Evolutionary conservation across 148 eudicot genomes (phyloP).

Genomic region (Cornus controversa): DNA sequence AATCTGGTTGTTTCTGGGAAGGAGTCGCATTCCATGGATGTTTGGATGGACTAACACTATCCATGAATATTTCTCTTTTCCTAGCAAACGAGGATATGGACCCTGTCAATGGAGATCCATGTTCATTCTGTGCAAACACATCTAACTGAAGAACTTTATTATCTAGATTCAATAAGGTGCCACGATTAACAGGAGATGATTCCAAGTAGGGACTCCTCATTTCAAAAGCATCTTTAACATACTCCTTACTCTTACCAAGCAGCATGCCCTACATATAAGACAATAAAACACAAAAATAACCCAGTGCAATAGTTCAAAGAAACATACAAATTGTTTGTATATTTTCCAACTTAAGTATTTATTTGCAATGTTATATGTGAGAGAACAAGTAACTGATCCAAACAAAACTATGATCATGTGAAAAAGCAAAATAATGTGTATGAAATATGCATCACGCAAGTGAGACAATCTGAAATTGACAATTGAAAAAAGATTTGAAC

Average conservation of each 20-base stretch:
- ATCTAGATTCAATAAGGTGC: constrained; percentile 21
- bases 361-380: background rate
- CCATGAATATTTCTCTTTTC: constrained; percentile 31
- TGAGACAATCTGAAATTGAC: background rate
- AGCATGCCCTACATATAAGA: constrained; percentile 33
- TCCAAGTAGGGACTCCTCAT: constrained; percentile 16
- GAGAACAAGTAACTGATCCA: background rate
- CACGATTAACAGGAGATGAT: constrained; percentile 18
- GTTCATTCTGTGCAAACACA: constrained; percentile 21
- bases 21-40: constrained; percentile 29
- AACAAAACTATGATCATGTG: background rate
- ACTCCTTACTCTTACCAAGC: constrained; percentile 23
- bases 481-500: background rate
- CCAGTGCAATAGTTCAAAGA: background rate
- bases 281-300: background rate
- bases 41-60: constrained; percentile 24
- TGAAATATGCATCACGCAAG: background rate
- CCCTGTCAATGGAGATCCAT: constrained; percentile 33
- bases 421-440: background rate
- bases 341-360: background rate
- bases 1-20: constrained; percentile 19
- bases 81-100: constrained; percentile 48
- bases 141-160: constrained; percentile 11
- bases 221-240: constrained; percentile 21
- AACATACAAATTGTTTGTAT: constrained; percentile 1